These are phyloP conservation scores for Sporothrix brasiliensis DNA, from an alignment of 2,329 filamentous ascomycete species.

Conservation along the genomic window DNA sequence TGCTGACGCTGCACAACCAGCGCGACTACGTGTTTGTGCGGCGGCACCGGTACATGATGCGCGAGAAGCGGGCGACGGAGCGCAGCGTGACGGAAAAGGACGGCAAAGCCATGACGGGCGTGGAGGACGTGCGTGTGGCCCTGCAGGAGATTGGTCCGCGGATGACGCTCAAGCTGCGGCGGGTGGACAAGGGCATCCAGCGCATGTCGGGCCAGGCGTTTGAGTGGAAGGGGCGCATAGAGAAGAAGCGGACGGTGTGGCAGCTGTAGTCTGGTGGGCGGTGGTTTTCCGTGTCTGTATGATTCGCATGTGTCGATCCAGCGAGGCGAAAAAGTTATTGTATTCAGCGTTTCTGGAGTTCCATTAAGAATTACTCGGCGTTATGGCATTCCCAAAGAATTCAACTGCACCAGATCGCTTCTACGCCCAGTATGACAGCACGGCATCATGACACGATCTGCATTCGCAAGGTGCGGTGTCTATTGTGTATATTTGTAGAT, in stretches of 20 bases:
- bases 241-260: conserved; percentile 91
- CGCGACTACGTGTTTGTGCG: conserved; percentile 95
- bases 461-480: not conserved
- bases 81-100: conserved; percentile 82
- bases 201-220: conserved; percentile 71
- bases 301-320: not conserved
- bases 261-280: conserved; percentile 62
- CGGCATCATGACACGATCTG: not conserved
- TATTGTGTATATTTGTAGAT: not conserved
- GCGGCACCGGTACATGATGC: conserved; percentile 87
- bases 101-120: conserved; percentile 80
- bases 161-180: conserved; percentile 77
- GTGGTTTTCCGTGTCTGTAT: not conserved
- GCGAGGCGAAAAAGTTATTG: not conserved
- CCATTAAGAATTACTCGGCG: not conserved
- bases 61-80: conserved; percentile 83
- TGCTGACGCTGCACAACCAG: conserved; percentile 91
- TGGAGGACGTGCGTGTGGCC: conserved; percentile 81
- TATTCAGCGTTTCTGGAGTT: not conserved
- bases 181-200: conserved; percentile 83
- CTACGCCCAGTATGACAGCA: not conserved
- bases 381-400: conserved; percentile 6
- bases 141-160: conserved; percentile 84
- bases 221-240: conserved; percentile 96
- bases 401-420: not conserved